phyloP scores from a whole-genome alignment of 2,329 filamentous ascomycete species.

The Aspergillus carbonarius region DNA sequence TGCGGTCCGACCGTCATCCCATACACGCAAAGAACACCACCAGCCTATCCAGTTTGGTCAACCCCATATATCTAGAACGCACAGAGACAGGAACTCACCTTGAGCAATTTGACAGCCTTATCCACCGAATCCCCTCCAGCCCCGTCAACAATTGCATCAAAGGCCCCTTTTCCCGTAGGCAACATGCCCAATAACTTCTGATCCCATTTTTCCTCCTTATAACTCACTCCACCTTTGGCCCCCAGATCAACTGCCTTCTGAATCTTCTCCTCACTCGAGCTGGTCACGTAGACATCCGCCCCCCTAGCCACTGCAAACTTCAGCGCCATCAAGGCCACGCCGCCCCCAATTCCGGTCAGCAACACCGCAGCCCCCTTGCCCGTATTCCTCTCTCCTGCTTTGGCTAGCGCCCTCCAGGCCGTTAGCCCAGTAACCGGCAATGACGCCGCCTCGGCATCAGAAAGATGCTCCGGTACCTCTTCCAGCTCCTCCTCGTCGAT shows the following conservation, averaged over 20 bases:
- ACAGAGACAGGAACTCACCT: constrained; percentile 44
- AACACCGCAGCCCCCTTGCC: constrained; percentile 69
- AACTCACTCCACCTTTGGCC: constrained; percentile 77
- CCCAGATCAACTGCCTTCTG: constrained; percentile 68
- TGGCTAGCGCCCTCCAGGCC: constrained; percentile 81
- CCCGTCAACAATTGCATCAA: constrained; percentile 85
- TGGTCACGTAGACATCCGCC: constrained; percentile 78
- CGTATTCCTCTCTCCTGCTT: constrained; percentile 61
- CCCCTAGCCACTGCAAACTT: constrained; percentile 75
- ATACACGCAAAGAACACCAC: constrained; percentile 82
- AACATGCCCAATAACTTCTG: constrained; percentile 62
- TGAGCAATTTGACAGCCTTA: constrained; percentile 67
- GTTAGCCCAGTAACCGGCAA: constrained; percentile 83
- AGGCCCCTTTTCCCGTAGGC: constrained; percentile 65
- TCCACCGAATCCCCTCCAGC: constrained; percentile 82
- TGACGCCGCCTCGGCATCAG: constrained; percentile 73
- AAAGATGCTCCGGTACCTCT: constrained; percentile 70
- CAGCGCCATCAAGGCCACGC: constrained; percentile 79
- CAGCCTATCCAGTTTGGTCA: constrained; percentile 49
- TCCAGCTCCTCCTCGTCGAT: constrained; percentile 74
- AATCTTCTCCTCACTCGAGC: constrained; percentile 72
- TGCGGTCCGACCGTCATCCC: constrained; percentile 87
- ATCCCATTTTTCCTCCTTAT: constrained; percentile 78
- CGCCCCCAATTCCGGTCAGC: constrained; percentile 88
- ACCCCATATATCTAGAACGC: not conserved